phyloP scores from a whole-genome alignment of 2,329 filamentous ascomycete genomes.

The Macrophomina phaseolina region DNA sequence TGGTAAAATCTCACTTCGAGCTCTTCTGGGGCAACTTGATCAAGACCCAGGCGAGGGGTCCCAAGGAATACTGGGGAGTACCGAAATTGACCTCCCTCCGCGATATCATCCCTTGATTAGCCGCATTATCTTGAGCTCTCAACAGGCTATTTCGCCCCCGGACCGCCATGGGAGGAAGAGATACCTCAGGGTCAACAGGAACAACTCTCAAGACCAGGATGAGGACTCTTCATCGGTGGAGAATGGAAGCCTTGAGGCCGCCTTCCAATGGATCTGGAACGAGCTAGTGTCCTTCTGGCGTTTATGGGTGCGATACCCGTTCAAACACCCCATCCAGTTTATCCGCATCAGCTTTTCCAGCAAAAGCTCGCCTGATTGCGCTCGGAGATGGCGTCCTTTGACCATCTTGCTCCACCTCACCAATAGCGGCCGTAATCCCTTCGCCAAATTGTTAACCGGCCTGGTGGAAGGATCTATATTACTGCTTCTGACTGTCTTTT shows the following conservation, averaged over 20 bases:
- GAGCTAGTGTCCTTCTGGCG: not conserved
- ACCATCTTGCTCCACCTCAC: not conserved
- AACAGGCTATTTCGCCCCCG: too few relatives aligned
- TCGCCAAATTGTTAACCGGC: not conserved
- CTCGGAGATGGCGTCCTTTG: conserved; percentile 3
- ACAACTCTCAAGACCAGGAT: not conserved
- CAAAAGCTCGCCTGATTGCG: not conserved
- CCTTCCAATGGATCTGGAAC: not conserved
- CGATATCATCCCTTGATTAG: not conserved
- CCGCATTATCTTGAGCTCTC: not conserved
- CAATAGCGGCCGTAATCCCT: not conserved
- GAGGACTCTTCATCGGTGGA: not conserved
- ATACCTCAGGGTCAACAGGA: not conserved
- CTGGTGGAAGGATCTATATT: not conserved
- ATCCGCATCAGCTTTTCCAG: not conserved
- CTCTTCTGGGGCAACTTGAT: not conserved
- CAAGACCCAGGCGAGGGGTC: not conserved
- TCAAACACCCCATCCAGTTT: not conserved
- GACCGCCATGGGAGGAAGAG: too few relatives aligned
- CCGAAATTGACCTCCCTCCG: conserved; percentile 1
- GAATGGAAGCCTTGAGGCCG: not conserved
- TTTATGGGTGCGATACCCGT: not conserved
- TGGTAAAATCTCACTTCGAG: not conserved
- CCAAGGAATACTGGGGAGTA: not conserved
- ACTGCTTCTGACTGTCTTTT: not conserved